phyloP scores from a whole-genome alignment of 1,139 yeast species.

The Candida sanyaensis region DNA sequence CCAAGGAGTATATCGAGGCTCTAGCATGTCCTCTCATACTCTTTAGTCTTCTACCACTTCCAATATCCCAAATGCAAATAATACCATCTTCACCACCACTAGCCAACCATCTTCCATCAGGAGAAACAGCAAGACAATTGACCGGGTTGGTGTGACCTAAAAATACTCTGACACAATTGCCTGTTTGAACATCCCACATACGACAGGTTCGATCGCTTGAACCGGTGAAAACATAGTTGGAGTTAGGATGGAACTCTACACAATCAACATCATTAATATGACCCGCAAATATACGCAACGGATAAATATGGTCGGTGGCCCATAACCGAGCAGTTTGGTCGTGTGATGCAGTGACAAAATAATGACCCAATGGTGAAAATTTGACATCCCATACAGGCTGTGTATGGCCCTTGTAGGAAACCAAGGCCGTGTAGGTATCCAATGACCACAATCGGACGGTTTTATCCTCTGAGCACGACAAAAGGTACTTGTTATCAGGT shows the following conservation, averaged over 20 bases:
- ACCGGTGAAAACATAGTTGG: slow-evolving; percentile 91
- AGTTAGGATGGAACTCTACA: slow-evolving; percentile 94
- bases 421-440: slow-evolving; percentile 87
- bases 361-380: slow-evolving; percentile 93
- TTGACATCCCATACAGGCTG: slow-evolving; percentile 98
- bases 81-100: slow-evolving; percentile 93
- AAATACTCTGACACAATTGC: slow-evolving; percentile 89
- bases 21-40: slow-evolving; percentile 90
- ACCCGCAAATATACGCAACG: slow-evolving; percentile 94
- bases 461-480: slow-evolving; percentile 88
- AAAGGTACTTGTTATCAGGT: slow-evolving; percentile 81
- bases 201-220: slow-evolving; percentile 94
- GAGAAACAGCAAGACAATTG: slow-evolving; percentile 83
- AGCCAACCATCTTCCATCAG: slow-evolving; percentile 97
- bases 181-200: slow-evolving; percentile 96
- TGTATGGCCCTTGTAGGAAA: slow-evolving; percentile 93
- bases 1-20: slow-evolving; percentile 79
- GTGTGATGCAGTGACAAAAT: slow-evolving; percentile 95
- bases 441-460: slow-evolving; percentile 93
- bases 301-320: slow-evolving; percentile 98
- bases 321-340: slow-evolving; percentile 97
- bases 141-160: slow-evolving; percentile 92
- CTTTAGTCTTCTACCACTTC: slow-evolving; percentile 84
- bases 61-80: slow-evolving; percentile 92
- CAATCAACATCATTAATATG: slow-evolving; percentile 96